These are phyloP conservation scores for Neohortaea acidophila DNA, from an alignment of 495 filamentous ascomycete genomes.

Conservation along the genomic window DNA sequence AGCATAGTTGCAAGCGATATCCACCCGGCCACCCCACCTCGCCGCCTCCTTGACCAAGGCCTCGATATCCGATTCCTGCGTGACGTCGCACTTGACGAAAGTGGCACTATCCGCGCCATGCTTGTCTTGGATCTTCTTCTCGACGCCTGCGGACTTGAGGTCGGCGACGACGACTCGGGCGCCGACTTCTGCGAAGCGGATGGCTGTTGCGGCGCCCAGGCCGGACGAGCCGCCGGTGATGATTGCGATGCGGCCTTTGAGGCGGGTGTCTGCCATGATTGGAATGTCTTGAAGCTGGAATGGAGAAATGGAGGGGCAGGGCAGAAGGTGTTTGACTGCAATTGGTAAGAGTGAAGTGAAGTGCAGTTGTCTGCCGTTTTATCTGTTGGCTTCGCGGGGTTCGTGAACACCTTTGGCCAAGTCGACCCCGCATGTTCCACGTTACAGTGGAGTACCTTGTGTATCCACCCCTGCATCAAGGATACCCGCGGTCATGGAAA, in stretches of 20 bases:
- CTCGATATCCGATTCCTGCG: constrained; percentile 18
- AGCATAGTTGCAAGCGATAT: constrained; percentile 19
- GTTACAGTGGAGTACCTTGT: too few relatives aligned
- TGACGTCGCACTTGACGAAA: constrained; percentile 36
- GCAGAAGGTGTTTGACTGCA: too few relatives aligned
- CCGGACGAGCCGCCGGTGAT: constrained; percentile 55
- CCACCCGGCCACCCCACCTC: constrained; percentile 11
- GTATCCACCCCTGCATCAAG: too few relatives aligned
- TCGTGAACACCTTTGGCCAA: too few relatives aligned
- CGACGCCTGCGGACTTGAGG: constrained; percentile 24
- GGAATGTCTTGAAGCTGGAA: too few relatives aligned
- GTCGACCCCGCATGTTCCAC: too few relatives aligned
- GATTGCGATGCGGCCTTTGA: constrained; percentile 25
- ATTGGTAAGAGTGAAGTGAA: too few relatives aligned
- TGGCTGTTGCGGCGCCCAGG: constrained; percentile 43
- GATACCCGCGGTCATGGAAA: too few relatives aligned
- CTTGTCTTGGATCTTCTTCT: constrained; percentile 19
- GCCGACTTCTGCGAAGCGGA: constrained; percentile 11
- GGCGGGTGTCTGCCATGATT: constrained; percentile 4
- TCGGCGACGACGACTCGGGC: constrained; percentile 34
- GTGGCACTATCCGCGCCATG: constrained; percentile 27
- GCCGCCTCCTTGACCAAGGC: constrained; percentile 14
- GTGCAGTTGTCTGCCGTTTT: too few relatives aligned
- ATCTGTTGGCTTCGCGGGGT: too few relatives aligned
- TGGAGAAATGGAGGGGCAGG: too few relatives aligned